Percentiles rank a stretch among this genome's conserved stretches.
Evolutionary conservation across 2,329 filamentous ascomycete species (phyloP).

Genomic region (Cercospora sp.): DNA sequence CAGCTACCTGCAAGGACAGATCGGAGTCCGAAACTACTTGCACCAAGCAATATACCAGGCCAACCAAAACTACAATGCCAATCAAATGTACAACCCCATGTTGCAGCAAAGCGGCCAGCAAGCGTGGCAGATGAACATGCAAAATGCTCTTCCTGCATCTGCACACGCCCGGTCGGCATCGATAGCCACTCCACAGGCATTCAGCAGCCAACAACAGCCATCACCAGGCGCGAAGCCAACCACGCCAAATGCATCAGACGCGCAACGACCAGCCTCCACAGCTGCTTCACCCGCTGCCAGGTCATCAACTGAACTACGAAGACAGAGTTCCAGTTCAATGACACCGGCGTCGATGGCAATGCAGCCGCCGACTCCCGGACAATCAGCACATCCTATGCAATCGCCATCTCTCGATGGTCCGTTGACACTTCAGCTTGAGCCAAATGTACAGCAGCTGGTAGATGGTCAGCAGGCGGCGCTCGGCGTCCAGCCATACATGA

Average conservation of each 20-base stretch:
- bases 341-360: background rate
- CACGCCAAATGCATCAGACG: conserved; percentile 12
- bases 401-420: conserved; percentile 5
- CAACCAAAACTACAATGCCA: conserved; percentile 42
- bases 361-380: conserved; percentile 19
- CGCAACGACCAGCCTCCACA: conserved; percentile 14
- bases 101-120: conserved; percentile 33
- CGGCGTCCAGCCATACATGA: conserved; percentile 21
- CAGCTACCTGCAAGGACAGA: conserved; percentile 58
- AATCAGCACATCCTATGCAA: background rate
- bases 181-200: conserved; percentile 45
- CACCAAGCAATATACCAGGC: conserved; percentile 48
- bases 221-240: conserved; percentile 23
- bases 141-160: conserved; percentile 35
- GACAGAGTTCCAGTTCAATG: conserved; percentile 10
- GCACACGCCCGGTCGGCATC: conserved; percentile 48
- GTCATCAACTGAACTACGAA: conserved; percentile 20
- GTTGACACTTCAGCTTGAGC: conserved; percentile 52
- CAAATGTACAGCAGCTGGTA: conserved; percentile 56
- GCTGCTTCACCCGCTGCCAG: conserved; percentile 7
- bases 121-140: conserved; percentile 33
- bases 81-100: conserved; percentile 45
- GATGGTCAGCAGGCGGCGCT: conserved; percentile 34
- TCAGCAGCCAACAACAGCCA: conserved; percentile 33
- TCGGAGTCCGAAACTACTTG: conserved; percentile 56